Conservation (phyloP, 2,329 filamentous ascomycete species). For the Cladosporium sp. region DNA sequence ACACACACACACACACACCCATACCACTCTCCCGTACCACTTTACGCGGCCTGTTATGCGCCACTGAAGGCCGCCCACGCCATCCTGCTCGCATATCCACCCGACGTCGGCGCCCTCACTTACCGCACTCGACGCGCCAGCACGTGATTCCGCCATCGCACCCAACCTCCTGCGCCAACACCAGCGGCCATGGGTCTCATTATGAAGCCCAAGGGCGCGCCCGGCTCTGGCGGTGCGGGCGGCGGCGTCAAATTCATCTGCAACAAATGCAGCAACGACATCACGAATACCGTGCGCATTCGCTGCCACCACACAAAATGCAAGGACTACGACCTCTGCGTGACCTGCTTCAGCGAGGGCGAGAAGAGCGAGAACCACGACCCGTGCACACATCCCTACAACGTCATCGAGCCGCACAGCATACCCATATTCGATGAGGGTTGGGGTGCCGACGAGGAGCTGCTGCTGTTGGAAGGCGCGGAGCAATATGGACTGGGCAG, state of each 20-base stretch:
- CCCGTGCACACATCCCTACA: conserved; percentile 80
- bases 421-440: conserved; percentile 93
- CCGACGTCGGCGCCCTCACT: not conserved
- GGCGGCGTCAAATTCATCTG: conserved; percentile 80
- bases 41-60: not conserved
- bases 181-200: conserved; percentile 35
- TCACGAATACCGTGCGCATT: conserved; percentile 96
- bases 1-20: not conserved
- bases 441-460: conserved; percentile 96
- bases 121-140: not conserved
- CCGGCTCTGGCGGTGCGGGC: conserved; percentile 28
- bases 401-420: conserved; percentile 96
- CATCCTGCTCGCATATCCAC: not conserved
- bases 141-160: not conserved
- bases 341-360: conserved; percentile 87
- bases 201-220: conserved; percentile 37
- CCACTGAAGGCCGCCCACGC: not conserved
- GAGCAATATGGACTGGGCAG: conserved; percentile 96
- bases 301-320: conserved; percentile 81
- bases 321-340: conserved; percentile 94
- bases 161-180: not conserved
- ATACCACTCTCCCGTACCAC: not conserved
- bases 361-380: conserved; percentile 80
- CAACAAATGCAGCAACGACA: conserved; percentile 94
- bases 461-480: conserved; percentile 88